Percentiles rank a stretch among this genome's conserved stretches.
Evolutionary conservation across 257 asterid species (phyloP).

Genomic region (Scutellaria barbata): DNA sequence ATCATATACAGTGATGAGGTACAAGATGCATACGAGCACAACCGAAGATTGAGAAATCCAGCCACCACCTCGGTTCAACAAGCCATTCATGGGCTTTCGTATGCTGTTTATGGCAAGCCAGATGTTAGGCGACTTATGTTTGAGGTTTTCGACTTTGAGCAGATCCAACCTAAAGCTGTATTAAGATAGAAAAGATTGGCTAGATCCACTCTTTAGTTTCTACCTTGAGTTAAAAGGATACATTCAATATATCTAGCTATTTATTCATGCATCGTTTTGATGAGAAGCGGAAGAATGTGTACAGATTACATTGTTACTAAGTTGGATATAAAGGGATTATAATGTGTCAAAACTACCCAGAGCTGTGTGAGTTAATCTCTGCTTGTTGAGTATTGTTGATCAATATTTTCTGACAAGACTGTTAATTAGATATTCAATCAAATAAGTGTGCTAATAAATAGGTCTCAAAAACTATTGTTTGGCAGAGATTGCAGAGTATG

Average conservation of each 20-base stretch:
- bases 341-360: not conserved
- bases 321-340: conserved; percentile 17
- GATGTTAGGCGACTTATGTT: conserved; percentile 98
- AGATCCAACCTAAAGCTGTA: conserved; percentile 75
- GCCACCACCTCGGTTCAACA: conserved; percentile 96
- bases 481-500: too few species aligned
- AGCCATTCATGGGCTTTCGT: conserved; percentile 89
- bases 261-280: conserved; percentile 27
- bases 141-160: conserved; percentile 96
- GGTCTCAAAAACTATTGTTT: too few species aligned
- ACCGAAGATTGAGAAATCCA: conserved; percentile 92
- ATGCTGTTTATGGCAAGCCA: conserved; percentile 88
- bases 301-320: conserved; percentile 14
- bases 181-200: conserved; percentile 27
- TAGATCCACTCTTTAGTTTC: conserved; percentile 3
- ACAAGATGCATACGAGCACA: conserved; percentile 86
- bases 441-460: too few species aligned
- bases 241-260: not conserved
- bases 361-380: conserved; percentile 21
- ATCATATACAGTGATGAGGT: conserved; percentile 87
- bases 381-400: not conserved
- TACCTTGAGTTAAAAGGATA: not conserved
- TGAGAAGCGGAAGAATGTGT: conserved; percentile 30
- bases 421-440: too few species aligned
- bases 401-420: conserved; percentile 28